Conservation (phyloP, 805 yeast genomes). For the Metschnikowia gruessii region DNA sequence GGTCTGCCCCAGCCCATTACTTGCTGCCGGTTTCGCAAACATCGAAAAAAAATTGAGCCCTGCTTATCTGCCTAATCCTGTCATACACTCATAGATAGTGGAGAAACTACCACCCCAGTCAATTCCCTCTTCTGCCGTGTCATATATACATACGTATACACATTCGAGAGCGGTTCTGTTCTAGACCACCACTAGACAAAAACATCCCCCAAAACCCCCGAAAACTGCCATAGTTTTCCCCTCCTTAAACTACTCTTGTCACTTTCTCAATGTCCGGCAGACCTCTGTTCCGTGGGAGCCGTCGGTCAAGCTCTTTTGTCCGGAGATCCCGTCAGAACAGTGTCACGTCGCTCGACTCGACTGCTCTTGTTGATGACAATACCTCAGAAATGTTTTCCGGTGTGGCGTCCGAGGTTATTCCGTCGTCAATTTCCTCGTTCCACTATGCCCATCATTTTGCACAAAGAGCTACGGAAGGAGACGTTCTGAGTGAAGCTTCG, state of each 20-base stretch:
- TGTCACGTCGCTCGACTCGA: conserved; percentile 32
- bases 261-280: conserved; percentile 6
- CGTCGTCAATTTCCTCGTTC: conserved; percentile 73
- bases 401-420: conserved; percentile 71
- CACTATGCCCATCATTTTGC: conserved; percentile 62
- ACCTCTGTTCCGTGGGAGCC: conserved; percentile 18
- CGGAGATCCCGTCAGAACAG: conserved; percentile 33
- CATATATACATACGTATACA: no score
- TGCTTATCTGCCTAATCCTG: neutral
- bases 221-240: no score
- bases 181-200: no score
- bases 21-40: no score
- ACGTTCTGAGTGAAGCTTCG: conserved; percentile 29
- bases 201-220: no score
- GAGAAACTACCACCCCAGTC: neutral
- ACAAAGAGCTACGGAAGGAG: conserved; percentile 21
- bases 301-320: conserved; percentile 28
- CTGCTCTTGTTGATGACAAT: conserved; percentile 49
- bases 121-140: neutral
- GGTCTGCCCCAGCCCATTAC: no score
- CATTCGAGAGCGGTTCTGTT: no score
- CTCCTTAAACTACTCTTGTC: no score
- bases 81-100: neutral
- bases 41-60: no score
- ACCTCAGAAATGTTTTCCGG: conserved; percentile 73